These are phyloP conservation scores for Plantago elongata DNA, from an alignment of 257 asterid species.

Conservation along the genomic window DNA sequence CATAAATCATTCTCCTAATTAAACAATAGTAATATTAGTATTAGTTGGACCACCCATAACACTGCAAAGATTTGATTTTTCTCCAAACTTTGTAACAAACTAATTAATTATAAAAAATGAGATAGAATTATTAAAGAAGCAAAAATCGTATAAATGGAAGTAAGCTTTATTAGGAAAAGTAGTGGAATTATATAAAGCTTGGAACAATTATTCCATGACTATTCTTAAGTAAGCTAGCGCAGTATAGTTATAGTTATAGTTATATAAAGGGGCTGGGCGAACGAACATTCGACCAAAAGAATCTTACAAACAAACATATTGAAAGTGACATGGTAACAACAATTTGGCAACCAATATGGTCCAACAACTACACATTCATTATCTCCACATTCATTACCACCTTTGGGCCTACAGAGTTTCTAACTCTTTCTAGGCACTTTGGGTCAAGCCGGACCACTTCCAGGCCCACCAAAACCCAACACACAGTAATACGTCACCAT, in stretches of 20 bases:
- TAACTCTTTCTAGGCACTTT: neutral
- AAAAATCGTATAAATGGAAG: too few relatives aligned
- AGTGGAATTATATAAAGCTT: neutral
- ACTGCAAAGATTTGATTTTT: too few relatives aligned
- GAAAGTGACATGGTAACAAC: conserved; percentile 12
- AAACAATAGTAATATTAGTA: too few relatives aligned
- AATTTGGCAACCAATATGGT: conserved; percentile 5
- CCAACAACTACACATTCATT: neutral
- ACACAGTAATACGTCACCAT: too few relatives aligned
- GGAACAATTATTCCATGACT: neutral
- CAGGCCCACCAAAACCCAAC: neutral
- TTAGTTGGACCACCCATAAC: too few relatives aligned
- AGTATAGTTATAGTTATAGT: too few relatives aligned
- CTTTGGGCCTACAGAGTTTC: too few relatives aligned
- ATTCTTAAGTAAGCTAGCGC: neutral
- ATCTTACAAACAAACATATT: neutral
- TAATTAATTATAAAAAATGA: too few relatives aligned
- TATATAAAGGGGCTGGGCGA: neutral
- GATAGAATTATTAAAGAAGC: too few relatives aligned
- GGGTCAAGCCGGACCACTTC: neutral
- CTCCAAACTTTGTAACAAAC: too few relatives aligned
- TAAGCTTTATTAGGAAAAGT: neutral
- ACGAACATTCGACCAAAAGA: conserved; percentile 11
- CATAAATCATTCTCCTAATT: too few relatives aligned
- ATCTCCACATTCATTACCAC: neutral